Percentiles rank a stretch among this genome's conserved stretches.
These are phyloP conservation scores for Huntiella abstrusa DNA, from an alignment of 2,329 filamentous ascomycete species.

Conservation along the genomic window DNA sequence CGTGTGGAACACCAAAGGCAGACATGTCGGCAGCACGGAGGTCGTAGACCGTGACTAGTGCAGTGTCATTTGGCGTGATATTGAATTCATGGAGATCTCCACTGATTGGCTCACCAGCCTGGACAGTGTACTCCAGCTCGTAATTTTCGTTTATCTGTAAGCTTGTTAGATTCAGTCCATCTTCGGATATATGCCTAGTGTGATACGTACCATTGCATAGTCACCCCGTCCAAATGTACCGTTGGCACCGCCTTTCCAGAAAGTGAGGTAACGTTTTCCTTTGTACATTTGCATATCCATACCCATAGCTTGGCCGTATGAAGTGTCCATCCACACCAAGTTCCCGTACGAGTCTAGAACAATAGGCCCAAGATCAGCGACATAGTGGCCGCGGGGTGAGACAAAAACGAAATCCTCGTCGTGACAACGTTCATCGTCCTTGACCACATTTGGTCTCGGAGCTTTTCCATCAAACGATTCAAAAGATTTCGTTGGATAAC, in stretches of 20 bases:
- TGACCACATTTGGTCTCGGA: conserved; percentile 19
- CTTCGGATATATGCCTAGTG: not conserved
- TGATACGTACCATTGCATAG: conserved; percentile 25
- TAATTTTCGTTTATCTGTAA: conserved; percentile 18
- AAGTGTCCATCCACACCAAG: conserved; percentile 26
- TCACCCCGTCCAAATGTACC: conserved; percentile 26
- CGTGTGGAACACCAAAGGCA: conserved; percentile 14
- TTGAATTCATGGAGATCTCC: conserved; percentile 22
- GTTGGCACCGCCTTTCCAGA: conserved; percentile 24
- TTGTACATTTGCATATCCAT: conserved; percentile 14
- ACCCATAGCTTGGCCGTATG: conserved; percentile 16
- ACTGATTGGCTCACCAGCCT: conserved; percentile 13
- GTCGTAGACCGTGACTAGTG: conserved; percentile 23
- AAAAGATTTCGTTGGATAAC: conserved; percentile 6
- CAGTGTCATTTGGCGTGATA: conserved; percentile 22
- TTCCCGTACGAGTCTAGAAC: conserved; percentile 25
- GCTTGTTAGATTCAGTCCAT: not conserved
- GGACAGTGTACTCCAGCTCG: conserved; percentile 15
- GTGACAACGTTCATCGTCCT: conserved; percentile 18
- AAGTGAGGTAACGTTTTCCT: conserved; percentile 13
- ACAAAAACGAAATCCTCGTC: conserved; percentile 21
- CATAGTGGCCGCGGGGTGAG: conserved; percentile 20
- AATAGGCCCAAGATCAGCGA: conserved; percentile 21
- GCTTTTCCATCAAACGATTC: conserved; percentile 9
- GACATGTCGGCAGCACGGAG: conserved; percentile 15